Percentiles rank a stretch among this genome's conserved stretches.
phyloP scores from a whole-genome alignment of 2,329 filamentous ascomycete genomes.

The Meredithiella fracta region DNA sequence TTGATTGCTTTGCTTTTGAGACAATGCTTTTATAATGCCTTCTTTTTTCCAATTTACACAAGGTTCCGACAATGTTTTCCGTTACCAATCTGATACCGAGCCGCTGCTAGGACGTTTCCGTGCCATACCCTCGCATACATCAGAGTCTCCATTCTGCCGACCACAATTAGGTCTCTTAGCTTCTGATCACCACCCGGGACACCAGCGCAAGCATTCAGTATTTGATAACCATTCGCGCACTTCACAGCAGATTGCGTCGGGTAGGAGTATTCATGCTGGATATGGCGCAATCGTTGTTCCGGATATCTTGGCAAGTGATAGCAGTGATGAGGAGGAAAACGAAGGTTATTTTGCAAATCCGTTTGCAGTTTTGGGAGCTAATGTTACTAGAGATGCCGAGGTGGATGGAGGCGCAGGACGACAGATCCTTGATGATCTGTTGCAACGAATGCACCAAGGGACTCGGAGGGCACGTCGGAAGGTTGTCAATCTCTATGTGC shows the following conservation, averaged over 20 bases:
- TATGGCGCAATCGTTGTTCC: constrained; percentile 38
- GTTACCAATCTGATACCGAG: constrained; percentile 35
- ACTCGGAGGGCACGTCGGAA: constrained; percentile 18
- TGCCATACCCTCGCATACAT: constrained; percentile 34
- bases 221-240: constrained; percentile 22
- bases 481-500: constrained; percentile 41
- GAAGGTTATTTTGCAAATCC: neutral
- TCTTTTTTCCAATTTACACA: constrained; percentile 52
- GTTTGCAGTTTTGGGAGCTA: neutral
- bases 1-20: neutral
- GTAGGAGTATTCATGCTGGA: constrained; percentile 39
- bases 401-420: neutral
- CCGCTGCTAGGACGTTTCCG: constrained; percentile 49
- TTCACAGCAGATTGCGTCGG: neutral
- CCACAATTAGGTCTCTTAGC: constrained; percentile 12
- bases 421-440: constrained; percentile 5
- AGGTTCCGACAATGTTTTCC: constrained; percentile 41
- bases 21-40: constrained; percentile 30
- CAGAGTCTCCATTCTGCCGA: constrained; percentile 9
- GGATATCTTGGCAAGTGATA: constrained; percentile 22
- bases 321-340: constrained; percentile 19
- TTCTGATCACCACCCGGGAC: constrained; percentile 10
- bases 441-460: constrained; percentile 18
- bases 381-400: neutral
- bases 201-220: constrained; percentile 18